Percentiles rank a stretch among this genome's conserved stretches.
These are phyloP conservation scores for Botrytis galanthina DNA, from an alignment of 2,329 filamentous ascomycete species.

Conservation along the genomic window DNA sequence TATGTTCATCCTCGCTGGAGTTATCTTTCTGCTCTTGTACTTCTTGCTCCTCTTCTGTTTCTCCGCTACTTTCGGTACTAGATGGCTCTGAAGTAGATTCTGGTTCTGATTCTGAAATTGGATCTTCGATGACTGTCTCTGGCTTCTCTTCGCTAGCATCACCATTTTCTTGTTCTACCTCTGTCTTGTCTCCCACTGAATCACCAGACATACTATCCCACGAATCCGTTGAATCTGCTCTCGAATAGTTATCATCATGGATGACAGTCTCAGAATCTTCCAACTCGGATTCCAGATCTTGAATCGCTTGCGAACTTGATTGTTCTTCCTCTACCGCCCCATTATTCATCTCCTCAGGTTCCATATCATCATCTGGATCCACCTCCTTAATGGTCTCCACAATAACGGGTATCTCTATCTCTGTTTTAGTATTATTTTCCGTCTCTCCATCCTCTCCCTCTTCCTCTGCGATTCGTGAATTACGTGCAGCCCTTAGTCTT, in stretches of 20 bases:
- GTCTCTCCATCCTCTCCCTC: conserved; percentile 3
- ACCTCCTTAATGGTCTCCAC: conserved; percentile 36
- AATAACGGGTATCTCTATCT: conserved; percentile 37
- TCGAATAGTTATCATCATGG: conserved; percentile 6
- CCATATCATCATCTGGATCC: conserved; percentile 28
- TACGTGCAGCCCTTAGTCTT: conserved; percentile 48
- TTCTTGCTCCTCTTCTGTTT: conserved; percentile 8
- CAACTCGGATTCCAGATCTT: background rate
- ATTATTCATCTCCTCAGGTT: background rate
- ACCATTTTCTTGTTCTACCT: background rate
- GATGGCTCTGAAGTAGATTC: background rate
- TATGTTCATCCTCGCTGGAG: conserved; percentile 1
- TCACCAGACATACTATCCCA: conserved; percentile 21
- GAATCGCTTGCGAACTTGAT: background rate
- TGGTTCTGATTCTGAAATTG: background rate
- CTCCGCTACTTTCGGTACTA: background rate
- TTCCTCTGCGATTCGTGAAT: conserved; percentile 41
- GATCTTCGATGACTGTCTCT: background rate
- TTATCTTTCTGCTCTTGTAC: conserved; percentile 6
- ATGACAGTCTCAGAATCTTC: conserved; percentile 11
- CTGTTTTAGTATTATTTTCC: conserved; percentile 23
- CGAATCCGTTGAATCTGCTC: conserved; percentile 13
- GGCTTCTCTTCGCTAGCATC: conserved; percentile 2
- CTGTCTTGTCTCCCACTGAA: conserved; percentile 8
- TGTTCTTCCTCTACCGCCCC: background rate